phyloP scores from a whole-genome alignment of 371 early-diverging fungal species.

The Zancudomyces culisetae region DNA sequence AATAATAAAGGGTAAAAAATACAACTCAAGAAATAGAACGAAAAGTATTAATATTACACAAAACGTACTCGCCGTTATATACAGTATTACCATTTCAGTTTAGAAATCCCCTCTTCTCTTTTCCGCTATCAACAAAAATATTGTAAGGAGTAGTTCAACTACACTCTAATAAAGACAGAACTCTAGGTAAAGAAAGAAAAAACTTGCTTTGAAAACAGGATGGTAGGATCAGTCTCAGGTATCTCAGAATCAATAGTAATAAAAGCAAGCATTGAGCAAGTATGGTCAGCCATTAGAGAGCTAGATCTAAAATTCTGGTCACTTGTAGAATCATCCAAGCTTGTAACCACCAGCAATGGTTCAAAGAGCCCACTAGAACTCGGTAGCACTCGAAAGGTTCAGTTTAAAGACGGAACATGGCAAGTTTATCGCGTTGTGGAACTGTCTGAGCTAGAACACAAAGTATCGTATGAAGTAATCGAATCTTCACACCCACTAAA shows the following conservation, averaged over 20 bases:
- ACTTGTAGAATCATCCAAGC: constrained; percentile 23
- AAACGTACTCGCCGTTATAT: too few species aligned
- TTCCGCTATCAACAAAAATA: too few species aligned
- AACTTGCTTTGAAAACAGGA: too few species aligned
- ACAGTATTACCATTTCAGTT: too few species aligned
- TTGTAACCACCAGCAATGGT: constrained; percentile 16
- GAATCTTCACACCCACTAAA: constrained; percentile 32
- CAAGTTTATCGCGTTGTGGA: constrained; percentile 33
- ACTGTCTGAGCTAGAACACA: constrained; percentile 29
- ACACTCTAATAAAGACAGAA: too few species aligned
- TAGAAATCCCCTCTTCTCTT: too few species aligned
- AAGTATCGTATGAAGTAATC: constrained; percentile 37
- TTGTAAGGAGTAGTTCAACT: too few species aligned
- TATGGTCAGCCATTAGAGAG: constrained; percentile 28
- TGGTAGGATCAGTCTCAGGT: constrained; percentile 16
- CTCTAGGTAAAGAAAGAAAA: too few species aligned
- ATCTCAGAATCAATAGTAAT: constrained; percentile 32
- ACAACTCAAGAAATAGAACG: too few species aligned
- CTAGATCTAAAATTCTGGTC: constrained; percentile 28
- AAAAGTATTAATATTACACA: too few species aligned
- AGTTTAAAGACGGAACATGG: constrained; percentile 38
- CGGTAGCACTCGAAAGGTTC: constrained; percentile 31
- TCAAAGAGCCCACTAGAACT: constrained; percentile 21
- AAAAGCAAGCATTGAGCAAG: constrained; percentile 23
- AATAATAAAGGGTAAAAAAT: too few species aligned